phyloP scores from a whole-genome alignment of 345 rosid species.

The Aegle marmelos region DNA sequence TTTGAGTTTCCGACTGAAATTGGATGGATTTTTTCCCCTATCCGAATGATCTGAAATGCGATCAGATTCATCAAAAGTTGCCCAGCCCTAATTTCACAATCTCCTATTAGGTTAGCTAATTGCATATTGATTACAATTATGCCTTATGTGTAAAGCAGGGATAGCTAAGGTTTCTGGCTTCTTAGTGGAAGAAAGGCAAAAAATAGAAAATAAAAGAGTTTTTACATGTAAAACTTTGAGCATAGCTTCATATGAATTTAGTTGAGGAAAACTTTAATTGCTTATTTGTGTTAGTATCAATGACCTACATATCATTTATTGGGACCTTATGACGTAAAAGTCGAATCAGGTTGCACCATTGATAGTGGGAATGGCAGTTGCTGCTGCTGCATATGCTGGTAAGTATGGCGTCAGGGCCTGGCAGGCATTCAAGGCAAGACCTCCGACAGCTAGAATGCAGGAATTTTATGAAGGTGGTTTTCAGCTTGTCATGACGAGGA shows the following conservation, averaged over 20 bases:
- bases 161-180: too few relatives aligned
- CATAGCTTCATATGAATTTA: neutral
- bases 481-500: conserved; percentile 63
- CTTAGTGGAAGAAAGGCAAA: too few relatives aligned
- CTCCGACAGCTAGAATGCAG: conserved; percentile 47
- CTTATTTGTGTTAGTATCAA: neutral
- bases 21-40: too few relatives aligned
- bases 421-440: conserved; percentile 82
- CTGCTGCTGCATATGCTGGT: conserved; percentile 87
- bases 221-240: neutral
- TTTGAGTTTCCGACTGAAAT: too few relatives aligned
- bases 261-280: neutral
- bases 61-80: too few relatives aligned
- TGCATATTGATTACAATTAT: neutral
- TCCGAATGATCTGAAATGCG: too few relatives aligned
- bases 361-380: conserved; percentile 66
- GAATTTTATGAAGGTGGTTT: conserved; percentile 80
- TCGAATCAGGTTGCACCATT: conserved; percentile 60
- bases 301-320: neutral
- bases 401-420: conserved; percentile 72
- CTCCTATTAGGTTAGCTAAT: neutral
- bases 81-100: too few relatives aligned
- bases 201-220: too few relatives aligned
- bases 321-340: neutral
- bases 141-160: neutral